A percentile compares a stretch with the other conserved stretches of the same genome.
Conservation (phyloP, 2,329 filamentous ascomycete genomes). For the Penicillium decumbens region DNA sequence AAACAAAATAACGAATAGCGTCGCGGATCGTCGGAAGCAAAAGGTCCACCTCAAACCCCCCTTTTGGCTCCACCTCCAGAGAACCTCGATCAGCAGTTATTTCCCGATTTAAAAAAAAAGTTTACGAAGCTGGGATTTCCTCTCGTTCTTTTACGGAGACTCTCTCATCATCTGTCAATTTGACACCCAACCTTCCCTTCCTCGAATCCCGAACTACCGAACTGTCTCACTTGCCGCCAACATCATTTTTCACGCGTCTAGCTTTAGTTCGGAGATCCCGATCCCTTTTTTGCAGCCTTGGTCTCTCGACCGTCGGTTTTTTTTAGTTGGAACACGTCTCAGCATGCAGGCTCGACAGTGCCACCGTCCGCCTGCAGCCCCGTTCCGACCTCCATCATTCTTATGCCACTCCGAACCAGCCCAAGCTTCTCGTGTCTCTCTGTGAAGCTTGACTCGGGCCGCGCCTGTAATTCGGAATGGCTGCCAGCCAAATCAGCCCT, state of each 20-base stretch:
- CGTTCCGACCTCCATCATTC: constrained; percentile 29
- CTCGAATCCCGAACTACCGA: background rate
- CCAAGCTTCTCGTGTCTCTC: constrained; percentile 16
- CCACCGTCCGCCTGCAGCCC: constrained; percentile 25
- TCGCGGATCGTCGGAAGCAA: constrained; percentile 11
- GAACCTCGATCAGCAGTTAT: constrained; percentile 13
- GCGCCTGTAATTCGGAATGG: constrained; percentile 25
- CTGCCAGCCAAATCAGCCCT: constrained; percentile 29
- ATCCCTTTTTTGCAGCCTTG: constrained; percentile 1
- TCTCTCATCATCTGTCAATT: background rate
- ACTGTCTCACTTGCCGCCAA: constrained; percentile 5
- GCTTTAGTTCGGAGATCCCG: background rate
- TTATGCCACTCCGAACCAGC: constrained; percentile 17
- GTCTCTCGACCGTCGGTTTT: constrained; percentile 12
- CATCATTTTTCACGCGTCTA: background rate
- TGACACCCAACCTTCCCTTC: background rate
- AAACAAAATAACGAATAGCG: constrained; percentile 5
- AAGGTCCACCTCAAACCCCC: constrained; percentile 10
- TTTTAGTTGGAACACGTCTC: constrained; percentile 26
- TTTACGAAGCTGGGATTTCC: background rate
- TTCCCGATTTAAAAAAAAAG: background rate
- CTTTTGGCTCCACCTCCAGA: constrained; percentile 17
- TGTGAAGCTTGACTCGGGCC: constrained; percentile 17
- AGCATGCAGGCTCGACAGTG: constrained; percentile 36
- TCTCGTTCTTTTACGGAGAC: background rate